Evolutionary conservation across 73 alveolate genomes (phyloP).

Genomic region (Tetrahymena thermophila): DNA sequence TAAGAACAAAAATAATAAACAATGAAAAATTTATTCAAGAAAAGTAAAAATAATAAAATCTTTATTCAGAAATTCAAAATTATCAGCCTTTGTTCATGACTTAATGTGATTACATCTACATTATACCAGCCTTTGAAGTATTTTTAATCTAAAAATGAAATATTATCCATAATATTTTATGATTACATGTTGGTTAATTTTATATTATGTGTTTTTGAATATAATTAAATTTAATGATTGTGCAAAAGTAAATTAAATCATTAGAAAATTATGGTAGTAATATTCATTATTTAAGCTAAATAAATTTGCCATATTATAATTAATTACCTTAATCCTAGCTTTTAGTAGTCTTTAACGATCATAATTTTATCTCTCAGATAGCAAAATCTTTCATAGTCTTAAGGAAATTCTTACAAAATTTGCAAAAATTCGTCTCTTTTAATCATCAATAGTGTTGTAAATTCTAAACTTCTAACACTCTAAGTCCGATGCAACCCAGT

Average conservation of each 20-base stretch:
- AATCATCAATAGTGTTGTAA: conserved; percentile 13
- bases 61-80: no score
- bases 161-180: no score
- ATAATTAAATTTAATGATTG: background rate
- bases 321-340: background rate
- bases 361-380: conserved; percentile 27
- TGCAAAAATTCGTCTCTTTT: conserved; percentile 16
- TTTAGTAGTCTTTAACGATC: conserved; percentile 5
- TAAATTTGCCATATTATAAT: background rate
- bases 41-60: no score
- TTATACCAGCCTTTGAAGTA: background rate
- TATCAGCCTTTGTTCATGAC: no score
- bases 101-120: background rate
- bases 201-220: background rate
- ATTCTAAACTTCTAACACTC: conserved; percentile 35
- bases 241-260: background rate
- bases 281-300: background rate
- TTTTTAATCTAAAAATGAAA: no score
- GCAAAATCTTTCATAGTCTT: conserved; percentile 32
- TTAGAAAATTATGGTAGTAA: no score
- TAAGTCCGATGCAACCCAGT: conserved; percentile 25
- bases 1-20: background rate
- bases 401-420: background rate
- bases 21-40: background rate
- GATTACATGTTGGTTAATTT: no score